Evolutionary conservation across 208 protist species (phyloP).

Genomic region (Leishmania martiniquensis): DNA sequence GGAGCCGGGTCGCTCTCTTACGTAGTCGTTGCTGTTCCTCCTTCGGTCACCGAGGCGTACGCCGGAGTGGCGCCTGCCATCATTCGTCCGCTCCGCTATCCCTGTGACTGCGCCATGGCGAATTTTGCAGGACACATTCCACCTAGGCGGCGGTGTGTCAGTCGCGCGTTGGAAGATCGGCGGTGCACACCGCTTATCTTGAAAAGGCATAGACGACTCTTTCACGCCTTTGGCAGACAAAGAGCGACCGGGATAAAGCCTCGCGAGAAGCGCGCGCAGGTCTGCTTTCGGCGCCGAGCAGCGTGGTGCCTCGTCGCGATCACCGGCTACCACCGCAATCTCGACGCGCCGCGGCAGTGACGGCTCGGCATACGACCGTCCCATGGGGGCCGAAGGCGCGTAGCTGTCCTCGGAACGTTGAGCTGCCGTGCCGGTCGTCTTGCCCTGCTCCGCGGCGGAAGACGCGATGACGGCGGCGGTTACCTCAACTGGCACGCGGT

Average conservation of each 20-base stretch:
- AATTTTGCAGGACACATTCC: constrained; percentile 10
- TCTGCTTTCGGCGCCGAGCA: neutral
- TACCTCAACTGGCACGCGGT: too few species aligned
- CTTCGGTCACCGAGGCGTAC: neutral
- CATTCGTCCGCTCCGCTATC: neutral
- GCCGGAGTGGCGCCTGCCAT: neutral
- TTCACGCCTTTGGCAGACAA: neutral
- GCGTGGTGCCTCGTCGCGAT: neutral
- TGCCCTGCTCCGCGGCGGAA: too few species aligned
- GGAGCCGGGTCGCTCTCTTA: neutral
- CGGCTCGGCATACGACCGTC: neutral
- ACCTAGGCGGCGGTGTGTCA: neutral
- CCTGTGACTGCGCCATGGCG: neutral
- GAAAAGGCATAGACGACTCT: neutral
- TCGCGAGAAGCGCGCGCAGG: neutral
- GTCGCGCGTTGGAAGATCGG: neutral
- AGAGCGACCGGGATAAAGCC: neutral
- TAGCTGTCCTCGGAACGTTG: neutral
- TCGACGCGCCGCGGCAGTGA: neutral
- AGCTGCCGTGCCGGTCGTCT: too few species aligned
- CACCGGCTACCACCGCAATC: neutral
- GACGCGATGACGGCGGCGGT: too few species aligned
- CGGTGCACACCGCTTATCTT: neutral
- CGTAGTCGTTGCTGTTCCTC: neutral
- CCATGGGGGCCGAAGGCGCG: neutral